These are phyloP conservation scores for Umbelopsis isabellina DNA, from an alignment of 192 early-diverging fungal genomes.

Conservation along the genomic window DNA sequence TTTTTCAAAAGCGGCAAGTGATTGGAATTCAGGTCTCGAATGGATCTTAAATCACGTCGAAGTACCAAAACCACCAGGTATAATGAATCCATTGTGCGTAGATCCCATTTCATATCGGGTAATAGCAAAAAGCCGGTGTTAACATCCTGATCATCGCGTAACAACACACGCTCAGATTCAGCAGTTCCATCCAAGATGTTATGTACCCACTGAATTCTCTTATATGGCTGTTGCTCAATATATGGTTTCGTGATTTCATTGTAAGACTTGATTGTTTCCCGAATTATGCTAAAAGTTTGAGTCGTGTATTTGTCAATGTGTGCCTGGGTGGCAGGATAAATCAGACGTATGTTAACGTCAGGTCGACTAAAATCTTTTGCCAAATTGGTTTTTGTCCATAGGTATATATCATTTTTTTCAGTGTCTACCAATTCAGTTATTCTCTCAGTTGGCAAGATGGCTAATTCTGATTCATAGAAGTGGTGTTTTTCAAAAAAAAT, in stretches of 20 bases:
- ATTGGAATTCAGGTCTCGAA: constrained; percentile 59
- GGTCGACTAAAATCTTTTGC: constrained; percentile 34
- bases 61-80: constrained; percentile 70
- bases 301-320: constrained; percentile 75
- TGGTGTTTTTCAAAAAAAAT: constrained; percentile 55
- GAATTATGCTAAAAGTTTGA: constrained; percentile 61
- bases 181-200: constrained; percentile 71
- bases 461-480: constrained; percentile 39
- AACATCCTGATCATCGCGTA: constrained; percentile 54
- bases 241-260: constrained; percentile 53
- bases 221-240: constrained; percentile 62
- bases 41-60: constrained; percentile 55
- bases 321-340: constrained; percentile 66
- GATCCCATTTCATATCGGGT: constrained; percentile 87
- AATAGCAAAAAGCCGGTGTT: constrained; percentile 72
- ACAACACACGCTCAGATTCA: constrained; percentile 69
- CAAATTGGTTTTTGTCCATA: constrained; percentile 60
- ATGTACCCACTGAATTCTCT: constrained; percentile 75
- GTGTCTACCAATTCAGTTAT: constrained; percentile 40
- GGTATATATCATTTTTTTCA: constrained; percentile 71
- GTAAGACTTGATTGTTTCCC: constrained; percentile 70
- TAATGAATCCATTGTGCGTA: constrained; percentile 55
- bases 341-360: constrained; percentile 61
- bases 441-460: constrained; percentile 34
- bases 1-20: constrained; percentile 70